A percentile compares a stretch with the other conserved stretches of the same genome.
phyloP scores from a whole-genome alignment of 1,139 yeast genomes.

The Yamadazyma blattariae region DNA sequence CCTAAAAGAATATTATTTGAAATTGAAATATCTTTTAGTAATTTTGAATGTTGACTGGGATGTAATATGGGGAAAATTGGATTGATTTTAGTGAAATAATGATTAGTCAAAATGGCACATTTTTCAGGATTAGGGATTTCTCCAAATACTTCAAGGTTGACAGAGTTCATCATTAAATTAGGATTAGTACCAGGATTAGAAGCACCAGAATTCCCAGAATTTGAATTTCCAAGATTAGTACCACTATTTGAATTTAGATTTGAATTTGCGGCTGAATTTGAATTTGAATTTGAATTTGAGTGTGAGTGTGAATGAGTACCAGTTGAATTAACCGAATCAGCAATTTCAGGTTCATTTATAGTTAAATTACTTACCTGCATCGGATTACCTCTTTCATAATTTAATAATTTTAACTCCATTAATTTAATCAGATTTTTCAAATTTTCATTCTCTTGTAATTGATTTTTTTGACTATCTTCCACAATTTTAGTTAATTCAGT shows the following conservation, averaged over 20 bases:
- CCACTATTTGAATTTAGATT: background rate
- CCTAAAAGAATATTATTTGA: constrained; percentile 11
- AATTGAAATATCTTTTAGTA: constrained; percentile 7
- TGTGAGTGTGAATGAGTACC: too few species aligned
- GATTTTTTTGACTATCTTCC: constrained; percentile 5
- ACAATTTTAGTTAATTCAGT: constrained; percentile 13
- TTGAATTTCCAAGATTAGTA: background rate
- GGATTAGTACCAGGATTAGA: background rate
- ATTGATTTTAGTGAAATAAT: constrained; percentile 13
- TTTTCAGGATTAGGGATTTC: constrained; percentile 11
- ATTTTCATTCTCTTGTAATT: constrained; percentile 7
- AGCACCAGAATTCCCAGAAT: background rate
- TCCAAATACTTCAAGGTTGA: background rate
- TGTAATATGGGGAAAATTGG: constrained; percentile 17
- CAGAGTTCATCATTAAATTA: background rate
- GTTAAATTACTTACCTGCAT: background rate
- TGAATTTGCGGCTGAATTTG: too few species aligned
- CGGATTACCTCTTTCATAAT: constrained; percentile 4
- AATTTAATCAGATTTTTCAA: constrained; percentile 6
- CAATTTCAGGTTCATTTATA: background rate
- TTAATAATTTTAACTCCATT: constrained; percentile 12
- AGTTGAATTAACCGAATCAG: too few species aligned
- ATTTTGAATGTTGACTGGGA: constrained; percentile 7
- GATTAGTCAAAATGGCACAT: constrained; percentile 10
- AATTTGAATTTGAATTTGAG: too few species aligned